Percentiles rank a stretch among this genome's conserved stretches.
These are phyloP conservation scores for Apiotrichum laibachii DNA, from an alignment of 1,284 basidiomycete species.

Conservation along the genomic window DNA sequence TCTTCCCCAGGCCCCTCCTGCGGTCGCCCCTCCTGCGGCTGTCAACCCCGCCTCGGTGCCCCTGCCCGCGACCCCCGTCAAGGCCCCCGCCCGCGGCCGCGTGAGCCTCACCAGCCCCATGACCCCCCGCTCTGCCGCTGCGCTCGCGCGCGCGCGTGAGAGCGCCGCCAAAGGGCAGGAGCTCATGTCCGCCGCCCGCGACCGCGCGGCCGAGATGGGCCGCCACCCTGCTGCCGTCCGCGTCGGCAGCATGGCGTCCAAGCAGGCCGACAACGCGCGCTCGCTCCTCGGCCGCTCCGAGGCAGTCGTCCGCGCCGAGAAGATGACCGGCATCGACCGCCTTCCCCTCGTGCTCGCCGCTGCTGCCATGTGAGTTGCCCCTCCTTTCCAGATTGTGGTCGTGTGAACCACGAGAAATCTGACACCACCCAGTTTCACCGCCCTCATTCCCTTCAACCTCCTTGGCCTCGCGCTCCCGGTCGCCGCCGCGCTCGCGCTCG, in stretches of 20 bases:
- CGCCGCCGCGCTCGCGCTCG: conserved; percentile 35
- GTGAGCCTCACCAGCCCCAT: not conserved
- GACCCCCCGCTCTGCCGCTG: not conserved
- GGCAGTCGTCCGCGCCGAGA: conserved; percentile 31
- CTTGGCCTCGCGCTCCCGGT: conserved; percentile 38
- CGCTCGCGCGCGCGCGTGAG: conserved; percentile 5
- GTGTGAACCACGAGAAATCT: not conserved
- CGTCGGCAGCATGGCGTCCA: conserved; percentile 2
- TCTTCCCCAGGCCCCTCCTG: too few relatives aligned
- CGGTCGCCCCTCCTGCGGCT: not conserved
- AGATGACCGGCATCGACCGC: conserved; percentile 36
- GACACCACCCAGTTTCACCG: conserved; percentile 32
- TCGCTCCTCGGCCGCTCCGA: conserved; percentile 31
- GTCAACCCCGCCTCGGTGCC: not conserved
- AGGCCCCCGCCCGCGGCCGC: not conserved
- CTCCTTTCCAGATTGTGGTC: too few relatives aligned
- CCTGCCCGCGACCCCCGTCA: not conserved
- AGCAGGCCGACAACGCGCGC: conserved; percentile 29
- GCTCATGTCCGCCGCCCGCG: not conserved
- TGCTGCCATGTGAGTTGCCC: conserved; percentile 30
- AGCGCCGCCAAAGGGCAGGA: not conserved
- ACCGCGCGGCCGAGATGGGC: not conserved
- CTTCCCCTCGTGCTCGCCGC: conserved; percentile 35
- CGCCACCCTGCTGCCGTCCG: conserved; percentile 15
- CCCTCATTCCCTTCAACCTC: conserved; percentile 43